Evolutionary conservation across 2,329 filamentous ascomycete genomes (phyloP).

Genomic region (Alternaria sp.): DNA sequence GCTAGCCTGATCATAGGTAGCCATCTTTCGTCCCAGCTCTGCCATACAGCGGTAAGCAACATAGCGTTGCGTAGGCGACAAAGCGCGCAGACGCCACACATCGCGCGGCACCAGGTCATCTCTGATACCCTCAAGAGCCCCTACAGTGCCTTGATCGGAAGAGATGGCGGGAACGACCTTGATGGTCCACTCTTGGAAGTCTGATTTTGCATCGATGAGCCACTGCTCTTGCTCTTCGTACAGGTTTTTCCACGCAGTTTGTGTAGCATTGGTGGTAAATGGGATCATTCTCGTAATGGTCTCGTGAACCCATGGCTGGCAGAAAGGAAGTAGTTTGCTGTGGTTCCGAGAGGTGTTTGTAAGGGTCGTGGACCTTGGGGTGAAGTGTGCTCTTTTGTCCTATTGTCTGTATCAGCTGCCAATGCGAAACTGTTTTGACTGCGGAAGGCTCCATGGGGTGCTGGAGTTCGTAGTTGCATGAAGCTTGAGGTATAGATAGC

Average conservation of each 20-base stretch:
- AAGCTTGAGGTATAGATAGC: background rate
- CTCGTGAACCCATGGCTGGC: background rate
- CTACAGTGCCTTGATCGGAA: background rate
- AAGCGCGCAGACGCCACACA: constrained; percentile 1
- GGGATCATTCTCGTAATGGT: too few relatives aligned
- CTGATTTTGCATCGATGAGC: background rate
- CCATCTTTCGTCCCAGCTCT: background rate
- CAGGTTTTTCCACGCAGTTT: background rate
- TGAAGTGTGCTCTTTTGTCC: background rate
- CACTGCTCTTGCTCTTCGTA: background rate
- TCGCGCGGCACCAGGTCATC: background rate
- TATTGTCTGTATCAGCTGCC: background rate
- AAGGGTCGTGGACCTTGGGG: too few relatives aligned
- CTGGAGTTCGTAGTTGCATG: background rate
- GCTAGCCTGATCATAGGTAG: background rate
- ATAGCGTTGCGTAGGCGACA: background rate
- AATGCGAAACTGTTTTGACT: background rate
- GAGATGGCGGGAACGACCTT: background rate
- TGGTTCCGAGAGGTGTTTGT: too few relatives aligned
- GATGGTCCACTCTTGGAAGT: background rate
- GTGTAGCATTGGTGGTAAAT: too few relatives aligned
- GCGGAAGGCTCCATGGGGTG: too few relatives aligned
- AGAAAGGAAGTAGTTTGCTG: too few relatives aligned
- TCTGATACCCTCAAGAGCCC: fast-evolving
- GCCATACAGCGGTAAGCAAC: background rate